Evolutionary conservation across 176 grass and related monocot species (phyloP).

Genomic region (Paspalum notatum): DNA sequence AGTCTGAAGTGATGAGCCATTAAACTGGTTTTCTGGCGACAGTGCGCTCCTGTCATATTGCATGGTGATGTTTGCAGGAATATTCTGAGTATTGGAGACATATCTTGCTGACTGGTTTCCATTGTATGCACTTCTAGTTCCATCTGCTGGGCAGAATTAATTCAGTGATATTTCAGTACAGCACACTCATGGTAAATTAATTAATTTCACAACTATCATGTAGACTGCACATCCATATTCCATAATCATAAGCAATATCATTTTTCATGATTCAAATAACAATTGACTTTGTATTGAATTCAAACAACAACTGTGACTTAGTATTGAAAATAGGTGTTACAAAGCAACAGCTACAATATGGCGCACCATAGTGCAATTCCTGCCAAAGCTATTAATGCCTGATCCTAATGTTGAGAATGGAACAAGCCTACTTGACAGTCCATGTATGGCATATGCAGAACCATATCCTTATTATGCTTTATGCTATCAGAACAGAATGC

Average conservation of each 20-base stretch:
- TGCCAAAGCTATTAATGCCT: background rate
- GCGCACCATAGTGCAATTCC: background rate
- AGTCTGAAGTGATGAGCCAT: slow-evolving; percentile 45
- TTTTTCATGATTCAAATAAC: slow-evolving; percentile 10
- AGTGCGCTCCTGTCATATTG: slow-evolving; percentile 51
- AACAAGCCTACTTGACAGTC: background rate
- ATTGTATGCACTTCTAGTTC: slow-evolving; percentile 47
- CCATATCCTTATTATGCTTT: slow-evolving; percentile 1
- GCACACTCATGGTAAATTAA: slow-evolving; percentile 2
- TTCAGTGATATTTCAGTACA: slow-evolving; percentile 15
- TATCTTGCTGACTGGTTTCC: slow-evolving; percentile 53
- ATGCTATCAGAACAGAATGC: slow-evolving; percentile 1
- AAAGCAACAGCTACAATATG: background rate
- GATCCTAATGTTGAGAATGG: background rate
- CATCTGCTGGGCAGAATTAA: slow-evolving; percentile 52
- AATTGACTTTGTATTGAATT: slow-evolving; percentile 1
- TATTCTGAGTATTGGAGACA: slow-evolving; percentile 42
- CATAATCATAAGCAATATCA: slow-evolving; percentile 28
- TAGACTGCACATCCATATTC: slow-evolving; percentile 7
- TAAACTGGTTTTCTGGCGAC: slow-evolving; percentile 56
- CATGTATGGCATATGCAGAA: background rate
- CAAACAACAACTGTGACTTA: background rate
- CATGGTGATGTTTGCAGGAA: slow-evolving; percentile 29
- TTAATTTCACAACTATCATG: background rate
- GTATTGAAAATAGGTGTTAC: background rate